A percentile compares a stretch with the other conserved stretches of the same genome.
phyloP scores from a whole-genome alignment of 305 asterid species.

The Coffea humblotiana region DNA sequence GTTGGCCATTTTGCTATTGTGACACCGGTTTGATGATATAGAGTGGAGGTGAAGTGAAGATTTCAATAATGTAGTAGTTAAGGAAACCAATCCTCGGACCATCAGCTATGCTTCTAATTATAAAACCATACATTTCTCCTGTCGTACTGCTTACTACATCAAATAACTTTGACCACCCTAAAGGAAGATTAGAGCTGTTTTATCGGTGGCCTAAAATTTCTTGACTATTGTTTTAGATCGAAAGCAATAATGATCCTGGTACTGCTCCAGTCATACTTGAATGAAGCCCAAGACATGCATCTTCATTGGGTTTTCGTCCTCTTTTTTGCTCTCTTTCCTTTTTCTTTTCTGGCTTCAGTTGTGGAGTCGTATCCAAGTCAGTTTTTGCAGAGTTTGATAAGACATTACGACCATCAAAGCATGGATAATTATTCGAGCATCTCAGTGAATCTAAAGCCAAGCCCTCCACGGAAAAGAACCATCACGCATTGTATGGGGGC shows the following conservation, averaged over 20 bases:
- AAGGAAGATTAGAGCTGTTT: no score
- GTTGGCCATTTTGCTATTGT: neutral
- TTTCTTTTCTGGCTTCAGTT: neutral
- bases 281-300: neutral
- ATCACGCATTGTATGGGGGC: neutral
- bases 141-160: no score
- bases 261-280: neutral
- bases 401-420: constrained; percentile 8
- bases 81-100: no score
- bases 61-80: no score
- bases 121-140: no score
- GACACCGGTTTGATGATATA: neutral
- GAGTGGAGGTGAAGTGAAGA: neutral
- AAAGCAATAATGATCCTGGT: no score
- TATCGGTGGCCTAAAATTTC: no score
- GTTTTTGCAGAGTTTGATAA: constrained; percentile 1
- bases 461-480: constrained; percentile 7
- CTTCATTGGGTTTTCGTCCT: neutral
- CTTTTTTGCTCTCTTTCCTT: neutral
- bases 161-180: no score
- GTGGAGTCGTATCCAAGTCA: constrained; percentile 33
- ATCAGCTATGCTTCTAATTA: no score
- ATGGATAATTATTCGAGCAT: neutral
- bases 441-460: constrained; percentile 13
- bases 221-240: no score